A percentile compares a stretch with the other conserved stretches of the same genome.
Conservation (phyloP, 805 yeast genomes). For the Kuraishia ogatae region DNA sequence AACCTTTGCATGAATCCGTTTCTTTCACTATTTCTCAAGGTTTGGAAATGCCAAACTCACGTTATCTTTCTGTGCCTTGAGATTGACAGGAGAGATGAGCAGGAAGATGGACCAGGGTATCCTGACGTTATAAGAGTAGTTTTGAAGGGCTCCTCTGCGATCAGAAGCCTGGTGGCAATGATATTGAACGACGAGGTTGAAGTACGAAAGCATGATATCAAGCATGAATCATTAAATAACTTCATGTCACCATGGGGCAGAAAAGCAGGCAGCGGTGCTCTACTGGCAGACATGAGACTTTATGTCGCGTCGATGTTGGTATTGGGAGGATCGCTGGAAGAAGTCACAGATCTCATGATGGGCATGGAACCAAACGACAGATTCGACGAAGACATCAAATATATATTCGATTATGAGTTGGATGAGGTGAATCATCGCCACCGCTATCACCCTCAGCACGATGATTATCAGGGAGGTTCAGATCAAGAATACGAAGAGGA, state of each 20-base stretch:
- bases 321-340: constrained; percentile 35
- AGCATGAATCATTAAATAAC: constrained; percentile 47
- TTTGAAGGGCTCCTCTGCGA: constrained; percentile 55
- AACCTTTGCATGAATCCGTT: constrained; percentile 54
- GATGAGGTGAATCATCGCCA: constrained; percentile 16
- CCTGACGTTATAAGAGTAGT: constrained; percentile 40
- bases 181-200: constrained; percentile 42
- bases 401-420: constrained; percentile 24
- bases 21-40: constrained; percentile 40
- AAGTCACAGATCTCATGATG: constrained; percentile 43
- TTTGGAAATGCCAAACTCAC: constrained; percentile 63
- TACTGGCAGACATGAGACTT: constrained; percentile 48
- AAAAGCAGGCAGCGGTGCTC: constrained; percentile 48
- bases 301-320: constrained; percentile 49
- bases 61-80: constrained; percentile 53
- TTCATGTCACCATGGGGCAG: constrained; percentile 65
- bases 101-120: constrained; percentile 23
- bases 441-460: constrained; percentile 5
- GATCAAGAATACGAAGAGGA: constrained; percentile 5
- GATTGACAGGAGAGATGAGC: constrained; percentile 44
- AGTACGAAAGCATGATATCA: constrained; percentile 41
- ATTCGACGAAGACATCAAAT: constrained; percentile 53
- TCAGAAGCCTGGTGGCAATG: constrained; percentile 54
- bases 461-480: constrained; percentile 2
- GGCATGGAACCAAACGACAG: constrained; percentile 54